phyloP scores from a whole-genome alignment of 352 stramenopile species.

The Globisporangium carolinianum region DNA sequence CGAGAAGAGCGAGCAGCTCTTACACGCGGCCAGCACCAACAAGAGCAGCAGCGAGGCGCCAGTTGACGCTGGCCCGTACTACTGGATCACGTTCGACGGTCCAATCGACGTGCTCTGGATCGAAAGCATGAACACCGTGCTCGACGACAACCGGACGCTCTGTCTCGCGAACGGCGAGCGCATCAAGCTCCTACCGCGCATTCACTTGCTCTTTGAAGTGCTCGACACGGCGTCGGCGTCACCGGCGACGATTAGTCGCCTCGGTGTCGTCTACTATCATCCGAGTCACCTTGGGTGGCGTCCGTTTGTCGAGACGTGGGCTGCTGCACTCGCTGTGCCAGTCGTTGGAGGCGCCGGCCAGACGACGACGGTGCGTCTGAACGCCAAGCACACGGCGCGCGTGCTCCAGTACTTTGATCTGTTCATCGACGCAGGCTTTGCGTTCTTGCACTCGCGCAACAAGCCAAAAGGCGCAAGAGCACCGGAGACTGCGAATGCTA shows the following conservation, averaged over 20 bases:
- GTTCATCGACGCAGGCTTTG: slow-evolving; percentile 46
- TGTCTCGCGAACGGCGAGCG: slow-evolving; percentile 86
- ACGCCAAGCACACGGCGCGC: slow-evolving; percentile 26
- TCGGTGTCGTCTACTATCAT: slow-evolving; percentile 90
- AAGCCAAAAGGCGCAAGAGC: not conserved
- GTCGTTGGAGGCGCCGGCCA: not conserved
- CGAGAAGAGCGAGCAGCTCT: slow-evolving; percentile 51
- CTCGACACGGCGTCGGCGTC: slow-evolving; percentile 86
- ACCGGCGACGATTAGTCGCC: slow-evolving; percentile 88
- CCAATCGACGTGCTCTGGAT: slow-evolving; percentile 83
- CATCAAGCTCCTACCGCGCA: slow-evolving; percentile 77
- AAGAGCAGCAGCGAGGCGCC: slow-evolving; percentile 12
- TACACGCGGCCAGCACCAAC: slow-evolving; percentile 13
- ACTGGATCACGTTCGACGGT: slow-evolving; percentile 84
- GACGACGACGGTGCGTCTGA: slow-evolving; percentile 16
- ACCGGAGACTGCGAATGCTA: not conserved
- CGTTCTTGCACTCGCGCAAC: slow-evolving; percentile 30
- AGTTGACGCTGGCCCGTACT: slow-evolving; percentile 30
- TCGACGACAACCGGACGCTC: slow-evolving; percentile 89
- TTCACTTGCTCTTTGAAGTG: slow-evolving; percentile 92
- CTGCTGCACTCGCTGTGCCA: slow-evolving; percentile 31
- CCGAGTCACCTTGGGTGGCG: slow-evolving; percentile 52
- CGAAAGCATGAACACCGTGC: slow-evolving; percentile 84
- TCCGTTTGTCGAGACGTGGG: slow-evolving; percentile 54
- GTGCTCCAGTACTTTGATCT: slow-evolving; percentile 55